Evolutionary conservation across 163 green algal genomes (phyloP).

Genomic region (Coccomyxa subellipsoidea): DNA sequence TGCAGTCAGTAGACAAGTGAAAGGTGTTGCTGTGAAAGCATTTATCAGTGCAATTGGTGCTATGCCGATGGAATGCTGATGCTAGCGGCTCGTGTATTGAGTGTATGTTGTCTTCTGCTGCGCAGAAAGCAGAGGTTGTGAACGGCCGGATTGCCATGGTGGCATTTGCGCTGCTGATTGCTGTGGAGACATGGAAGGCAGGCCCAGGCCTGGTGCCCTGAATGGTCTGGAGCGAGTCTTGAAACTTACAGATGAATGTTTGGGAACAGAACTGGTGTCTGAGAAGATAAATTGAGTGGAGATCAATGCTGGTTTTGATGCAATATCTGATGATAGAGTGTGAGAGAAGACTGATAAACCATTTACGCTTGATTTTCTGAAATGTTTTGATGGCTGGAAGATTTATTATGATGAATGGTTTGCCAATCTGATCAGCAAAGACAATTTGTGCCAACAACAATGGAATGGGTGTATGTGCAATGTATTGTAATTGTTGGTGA

Average conservation of each 20-base stretch:
- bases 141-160: slow-evolving; percentile 34
- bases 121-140: slow-evolving; percentile 19
- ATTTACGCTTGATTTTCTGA: not conserved
- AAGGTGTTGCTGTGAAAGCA: too few species aligned
- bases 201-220: slow-evolving; percentile 25
- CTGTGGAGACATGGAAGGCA: slow-evolving; percentile 28
- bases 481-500: too few species aligned
- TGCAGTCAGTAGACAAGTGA: too few species aligned
- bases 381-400: not conserved
- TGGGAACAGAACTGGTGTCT: not conserved
- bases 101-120: not conserved
- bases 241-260: not conserved
- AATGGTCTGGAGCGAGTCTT: not conserved
- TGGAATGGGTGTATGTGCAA: too few species aligned
- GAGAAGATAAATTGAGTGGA: not conserved
- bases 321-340: not conserved
- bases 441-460: too few species aligned
- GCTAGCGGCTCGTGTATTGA: too few species aligned
- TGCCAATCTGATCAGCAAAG: too few species aligned
- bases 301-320: not conserved
- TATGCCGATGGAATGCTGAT: too few species aligned
- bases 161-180: slow-evolving; percentile 20
- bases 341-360: not conserved
- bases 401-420: not conserved
- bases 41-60: too few species aligned